A percentile compares a stretch with the other conserved stretches of the same genome.
Evolutionary conservation across 2,329 filamentous ascomycete genomes (phyloP).

Genomic region (Clarireedia monteithiana): DNA sequence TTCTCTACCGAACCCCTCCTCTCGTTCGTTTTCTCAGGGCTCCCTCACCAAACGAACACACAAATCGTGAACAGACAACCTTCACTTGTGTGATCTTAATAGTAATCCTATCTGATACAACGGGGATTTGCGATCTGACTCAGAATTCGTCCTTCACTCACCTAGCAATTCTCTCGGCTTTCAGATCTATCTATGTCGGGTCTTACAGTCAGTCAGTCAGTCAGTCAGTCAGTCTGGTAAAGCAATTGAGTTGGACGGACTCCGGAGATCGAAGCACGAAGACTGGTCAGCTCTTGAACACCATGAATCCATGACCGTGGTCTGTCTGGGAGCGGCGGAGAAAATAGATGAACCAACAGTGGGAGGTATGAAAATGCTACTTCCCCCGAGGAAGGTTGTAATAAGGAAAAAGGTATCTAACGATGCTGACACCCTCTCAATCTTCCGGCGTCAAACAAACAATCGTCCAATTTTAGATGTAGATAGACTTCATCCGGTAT

Average conservation of each 20-base stretch:
- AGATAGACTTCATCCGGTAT: slow-evolving; percentile 8
- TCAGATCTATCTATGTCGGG: too few species aligned
- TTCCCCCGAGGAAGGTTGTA: background rate
- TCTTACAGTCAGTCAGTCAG: too few species aligned
- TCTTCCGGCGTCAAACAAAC: background rate
- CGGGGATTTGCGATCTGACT: too few species aligned
- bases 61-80: background rate
- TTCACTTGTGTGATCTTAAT: background rate
- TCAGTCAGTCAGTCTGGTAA: too few species aligned
- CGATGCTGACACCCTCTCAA: background rate
- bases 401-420: background rate
- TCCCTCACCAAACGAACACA: background rate
- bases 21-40: slow-evolving; percentile 7
- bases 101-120: background rate
- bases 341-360: background rate
- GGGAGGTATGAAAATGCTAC: background rate
- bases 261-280: slow-evolving; percentile 6
- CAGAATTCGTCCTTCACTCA: too few species aligned
- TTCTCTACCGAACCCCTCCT: slow-evolving; percentile 11
- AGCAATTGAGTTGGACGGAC: background rate
- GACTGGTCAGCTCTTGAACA: background rate
- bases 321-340: background rate
- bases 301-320: background rate
- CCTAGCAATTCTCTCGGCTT: too few species aligned
- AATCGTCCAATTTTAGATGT: background rate